Conservation (phyloP, 495 filamentous ascomycete genomes). For the Aspergillus panamensis region DNA sequence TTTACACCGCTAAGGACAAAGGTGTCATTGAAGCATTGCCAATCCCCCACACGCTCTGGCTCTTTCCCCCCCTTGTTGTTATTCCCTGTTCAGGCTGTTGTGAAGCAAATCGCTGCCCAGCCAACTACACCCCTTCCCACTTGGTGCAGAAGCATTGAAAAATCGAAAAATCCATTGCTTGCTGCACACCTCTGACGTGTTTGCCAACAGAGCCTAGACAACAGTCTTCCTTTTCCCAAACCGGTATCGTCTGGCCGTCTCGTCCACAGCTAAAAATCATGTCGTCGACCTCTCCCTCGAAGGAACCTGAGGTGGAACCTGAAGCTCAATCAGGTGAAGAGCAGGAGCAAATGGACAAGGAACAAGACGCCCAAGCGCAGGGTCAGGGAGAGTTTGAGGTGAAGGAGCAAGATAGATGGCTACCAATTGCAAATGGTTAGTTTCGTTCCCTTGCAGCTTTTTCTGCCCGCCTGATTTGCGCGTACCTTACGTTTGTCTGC, state of each 20-base stretch:
- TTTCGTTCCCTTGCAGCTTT: conserved; percentile 54
- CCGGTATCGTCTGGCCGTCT: conserved; percentile 22
- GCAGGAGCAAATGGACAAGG: conserved; percentile 67
- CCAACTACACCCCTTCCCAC: conserved; percentile 26
- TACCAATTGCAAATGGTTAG: conserved; percentile 99
- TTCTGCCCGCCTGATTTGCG: conserved; percentile 54
- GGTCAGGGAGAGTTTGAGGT: conserved; percentile 89
- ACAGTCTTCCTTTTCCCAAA: conserved; percentile 31
- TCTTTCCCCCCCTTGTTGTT: conserved; percentile 7
- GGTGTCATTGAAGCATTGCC: conserved; percentile 33
- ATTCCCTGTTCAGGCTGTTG: conserved; percentile 36
- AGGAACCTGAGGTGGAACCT: conserved; percentile 84
- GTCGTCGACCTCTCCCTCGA: conserved; percentile 88
- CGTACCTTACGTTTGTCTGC: conserved; percentile 51
- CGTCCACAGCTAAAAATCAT: conserved; percentile 63
- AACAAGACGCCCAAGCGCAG: conserved; percentile 57
- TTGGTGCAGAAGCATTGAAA: conserved; percentile 30
- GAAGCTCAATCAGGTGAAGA: conserved; percentile 92
- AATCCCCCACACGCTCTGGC: conserved; percentile 38
- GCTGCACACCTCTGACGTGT: conserved; percentile 46
- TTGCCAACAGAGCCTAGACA: conserved; percentile 46
- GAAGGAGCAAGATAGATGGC: conserved; percentile 99
- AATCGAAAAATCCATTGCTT: conserved; percentile 29
- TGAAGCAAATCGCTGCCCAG: conserved; percentile 48
- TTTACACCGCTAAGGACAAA: conserved; percentile 36